A percentile compares a stretch with the other conserved stretches of the same genome.
Conservation (phyloP, 768 basidiomycete genomes). For the Suillus lakei region DNA sequence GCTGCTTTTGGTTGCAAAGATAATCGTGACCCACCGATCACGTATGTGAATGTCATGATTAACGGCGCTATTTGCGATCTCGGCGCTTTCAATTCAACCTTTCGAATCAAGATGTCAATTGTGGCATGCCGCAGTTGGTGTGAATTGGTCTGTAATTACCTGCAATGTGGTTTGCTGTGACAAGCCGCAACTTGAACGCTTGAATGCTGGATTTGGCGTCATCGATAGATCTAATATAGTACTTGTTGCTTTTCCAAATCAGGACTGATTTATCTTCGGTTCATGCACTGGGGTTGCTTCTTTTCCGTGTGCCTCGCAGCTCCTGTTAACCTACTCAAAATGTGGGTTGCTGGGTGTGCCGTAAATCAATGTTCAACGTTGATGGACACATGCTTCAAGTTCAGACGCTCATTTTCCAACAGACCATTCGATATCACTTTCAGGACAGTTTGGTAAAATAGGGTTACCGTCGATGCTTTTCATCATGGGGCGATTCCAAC, state of each 20-base stretch:
- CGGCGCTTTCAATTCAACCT: background rate
- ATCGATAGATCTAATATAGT: conserved; percentile 11
- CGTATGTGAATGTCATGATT: conserved; percentile 54
- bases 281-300: background rate
- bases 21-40: conserved; percentile 51
- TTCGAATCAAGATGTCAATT: conserved; percentile 3
- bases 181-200: background rate
- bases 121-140: background rate
- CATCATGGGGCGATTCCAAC: conserved; percentile 32
- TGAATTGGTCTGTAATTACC: background rate
- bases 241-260: conserved; percentile 16
- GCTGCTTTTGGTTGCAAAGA: background rate
- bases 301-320: conserved; percentile 29
- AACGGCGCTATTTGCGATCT: background rate
- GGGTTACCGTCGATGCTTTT: background rate
- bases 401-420: background rate
- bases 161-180: background rate
- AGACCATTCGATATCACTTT: background rate
- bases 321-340: background rate
- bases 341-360: background rate
- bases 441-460: background rate
- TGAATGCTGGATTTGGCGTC: background rate
- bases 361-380: background rate
- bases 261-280: conserved; percentile 4
- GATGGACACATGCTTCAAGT: background rate